Conservation (phyloP, 1,284 basidiomycete species). For the Ceratobasidium sp. region DNA sequence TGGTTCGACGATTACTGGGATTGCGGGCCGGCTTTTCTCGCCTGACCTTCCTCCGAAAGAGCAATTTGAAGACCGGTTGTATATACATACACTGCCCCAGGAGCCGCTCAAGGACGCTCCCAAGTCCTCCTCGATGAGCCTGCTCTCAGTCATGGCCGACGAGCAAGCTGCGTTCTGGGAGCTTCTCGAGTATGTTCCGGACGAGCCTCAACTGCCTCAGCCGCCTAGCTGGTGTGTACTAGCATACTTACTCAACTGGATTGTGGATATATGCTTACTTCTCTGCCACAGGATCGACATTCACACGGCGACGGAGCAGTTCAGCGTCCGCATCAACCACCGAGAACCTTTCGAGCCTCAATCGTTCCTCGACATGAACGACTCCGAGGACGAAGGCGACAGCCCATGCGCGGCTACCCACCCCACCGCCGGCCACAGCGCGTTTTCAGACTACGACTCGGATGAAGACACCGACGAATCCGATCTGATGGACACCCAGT, state of each 20-base stretch:
- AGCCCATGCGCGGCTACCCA: not conserved
- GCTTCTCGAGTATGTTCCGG: slow-evolving; percentile 21
- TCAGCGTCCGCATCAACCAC: slow-evolving; percentile 16
- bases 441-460: slow-evolving; percentile 41
- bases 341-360: not conserved
- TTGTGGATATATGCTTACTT: slow-evolving; percentile 24
- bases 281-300: slow-evolving; percentile 22
- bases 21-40: slow-evolving; percentile 30
- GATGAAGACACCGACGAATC: slow-evolving; percentile 26
- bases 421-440: slow-evolving; percentile 35
- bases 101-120: slow-evolving; percentile 22
- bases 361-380: slow-evolving; percentile 43
- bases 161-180: slow-evolving; percentile 40
- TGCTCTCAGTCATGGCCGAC: slow-evolving; percentile 42
- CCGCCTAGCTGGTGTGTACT: slow-evolving; percentile 23
- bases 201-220: not conserved
- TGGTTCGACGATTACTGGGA: slow-evolving; percentile 28
- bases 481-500: slow-evolving; percentile 20
- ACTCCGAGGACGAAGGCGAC: slow-evolving; percentile 10
- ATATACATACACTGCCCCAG: slow-evolving; percentile 28
- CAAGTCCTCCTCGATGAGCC: slow-evolving; percentile 30
- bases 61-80: slow-evolving; percentile 22
- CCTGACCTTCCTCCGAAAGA: slow-evolving; percentile 32
- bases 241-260: not conserved
- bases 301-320: slow-evolving; percentile 22